Evolutionary conservation across 257 asterid species (phyloP), one percentile per base, ranked within the genome.

Genomic region (Voacanga thouarsii): DNA sequence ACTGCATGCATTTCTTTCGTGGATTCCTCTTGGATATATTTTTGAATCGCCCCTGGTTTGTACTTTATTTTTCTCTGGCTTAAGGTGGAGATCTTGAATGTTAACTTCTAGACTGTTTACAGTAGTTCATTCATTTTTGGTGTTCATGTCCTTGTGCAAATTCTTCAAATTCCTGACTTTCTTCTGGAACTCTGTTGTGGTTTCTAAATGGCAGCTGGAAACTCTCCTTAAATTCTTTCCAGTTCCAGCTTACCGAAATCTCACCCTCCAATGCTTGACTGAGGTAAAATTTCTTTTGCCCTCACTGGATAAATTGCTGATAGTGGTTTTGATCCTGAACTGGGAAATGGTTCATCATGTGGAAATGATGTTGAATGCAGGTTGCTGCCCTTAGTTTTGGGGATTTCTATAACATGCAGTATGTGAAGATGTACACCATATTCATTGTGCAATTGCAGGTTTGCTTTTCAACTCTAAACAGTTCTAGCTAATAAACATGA

Each of bases 11-110:
- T 96, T 96, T 78, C 97, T 96, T 77, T 93, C 98, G 28, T 96
- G 99, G 99, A 96, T 96, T 82, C 99, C 99, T 6, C 87, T 96
- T 75, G 99, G 99, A 83, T 96, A 96, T 82, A 96, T 96, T 75
- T 96, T 96, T 85, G 98, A 93, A 83, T 96, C 99, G 33, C 91
- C 99, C 7, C 86, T 96, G 99, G 99, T 96, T 81, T 78, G 97
- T 84, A 80, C 64, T 83, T 45, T 74, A 63, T 78, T 79, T 57
- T 80, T 77, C 64, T 82, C 76, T 72, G 75, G 65, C 47, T 84
- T 74, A 3, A 66, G 80, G 80, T 76, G 79, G 76, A 47, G 75
- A 69, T 68, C 64, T 60, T 71, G 28, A 67, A 6, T 72, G 65
- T 66, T 69, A 68, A 64, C 30, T 67, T 67, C 67, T 43, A 64